phyloP scores from a whole-genome alignment of 306 rosid genomes.

The Betula pendula region DNA sequence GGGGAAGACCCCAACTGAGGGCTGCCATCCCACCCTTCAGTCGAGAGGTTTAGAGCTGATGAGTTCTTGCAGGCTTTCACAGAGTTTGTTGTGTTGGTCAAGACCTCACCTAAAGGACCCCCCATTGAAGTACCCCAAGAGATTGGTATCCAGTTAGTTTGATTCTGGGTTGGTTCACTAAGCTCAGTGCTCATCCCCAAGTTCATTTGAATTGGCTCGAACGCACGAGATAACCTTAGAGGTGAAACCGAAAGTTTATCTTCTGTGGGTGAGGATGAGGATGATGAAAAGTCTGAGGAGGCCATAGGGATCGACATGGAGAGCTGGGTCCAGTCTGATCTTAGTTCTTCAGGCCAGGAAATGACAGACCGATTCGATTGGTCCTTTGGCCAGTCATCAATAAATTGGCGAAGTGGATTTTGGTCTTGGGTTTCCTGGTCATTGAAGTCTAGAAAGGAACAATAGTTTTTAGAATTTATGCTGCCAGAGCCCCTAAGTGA shows the following conservation, averaged over 20 bases:
- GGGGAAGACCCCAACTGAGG: slow-evolving; percentile 46
- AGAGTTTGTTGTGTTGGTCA: slow-evolving; percentile 30
- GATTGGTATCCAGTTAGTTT: slow-evolving; percentile 30
- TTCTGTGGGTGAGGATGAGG: slow-evolving; percentile 41
- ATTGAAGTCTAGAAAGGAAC: slow-evolving; percentile 43
- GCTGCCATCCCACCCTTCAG: slow-evolving; percentile 48
- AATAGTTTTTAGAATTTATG: slow-evolving; percentile 39
- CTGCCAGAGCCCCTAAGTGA: slow-evolving; percentile 40
- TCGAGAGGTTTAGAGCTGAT: slow-evolving; percentile 37
- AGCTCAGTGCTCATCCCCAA: slow-evolving; percentile 26
- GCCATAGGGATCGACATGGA: slow-evolving; percentile 53
- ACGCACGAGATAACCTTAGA: slow-evolving; percentile 38
- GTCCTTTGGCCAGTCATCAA: slow-evolving; percentile 46
- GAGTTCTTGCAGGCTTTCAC: slow-evolving; percentile 31
- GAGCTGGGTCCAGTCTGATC: slow-evolving; percentile 52
- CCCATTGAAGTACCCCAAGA: slow-evolving; percentile 47
- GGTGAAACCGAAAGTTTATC: slow-evolving; percentile 41
- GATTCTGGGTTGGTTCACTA: slow-evolving; percentile 17
- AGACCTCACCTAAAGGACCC: slow-evolving; percentile 59
- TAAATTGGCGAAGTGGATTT: slow-evolving; percentile 43
- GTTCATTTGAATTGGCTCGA: slow-evolving; percentile 38
- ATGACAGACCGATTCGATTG: slow-evolving; percentile 34
- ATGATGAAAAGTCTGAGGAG: slow-evolving; percentile 45
- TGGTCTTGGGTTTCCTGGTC: slow-evolving; percentile 41
- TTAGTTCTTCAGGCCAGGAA: slow-evolving; percentile 46